A percentile compares a stretch with the other conserved stretches of the same genome.
Evolutionary conservation across 192 early-diverging fungal species (phyloP).

Genomic region (Tieghemiomyces parasiticus): DNA sequence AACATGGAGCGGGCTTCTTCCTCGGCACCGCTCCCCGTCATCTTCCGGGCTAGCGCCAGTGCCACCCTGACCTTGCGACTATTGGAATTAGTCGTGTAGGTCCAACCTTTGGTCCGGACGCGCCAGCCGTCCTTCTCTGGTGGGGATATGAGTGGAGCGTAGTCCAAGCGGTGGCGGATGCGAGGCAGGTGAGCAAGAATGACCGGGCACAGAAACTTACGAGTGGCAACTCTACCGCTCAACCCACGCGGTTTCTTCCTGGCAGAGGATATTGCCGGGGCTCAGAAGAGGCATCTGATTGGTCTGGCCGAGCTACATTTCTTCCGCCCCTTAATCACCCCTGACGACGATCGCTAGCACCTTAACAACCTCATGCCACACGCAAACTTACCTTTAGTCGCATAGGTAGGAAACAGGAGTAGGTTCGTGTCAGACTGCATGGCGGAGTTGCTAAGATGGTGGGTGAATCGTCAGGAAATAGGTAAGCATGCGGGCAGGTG

Average conservation of each 20-base stretch:
- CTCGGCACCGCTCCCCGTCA: background rate
- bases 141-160: background rate
- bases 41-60: background rate
- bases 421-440: background rate
- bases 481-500: too few relatives aligned
- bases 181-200: background rate
- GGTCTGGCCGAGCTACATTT: background rate
- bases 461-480: too few relatives aligned
- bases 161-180: background rate
- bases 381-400: slow-evolving; percentile 10
- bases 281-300: background rate
- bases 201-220: background rate
- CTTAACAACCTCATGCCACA: too few relatives aligned
- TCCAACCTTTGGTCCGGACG: slow-evolving; percentile 8
- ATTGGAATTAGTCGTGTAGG: slow-evolving; percentile 3
- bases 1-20: slow-evolving; percentile 2
- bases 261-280: background rate
- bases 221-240: background rate
- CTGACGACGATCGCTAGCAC: too few relatives aligned
- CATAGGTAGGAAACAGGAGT: slow-evolving; percentile 10
- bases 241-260: background rate
- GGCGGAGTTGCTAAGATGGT: background rate
- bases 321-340: too few relatives aligned
- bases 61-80: slow-evolving; percentile 8
- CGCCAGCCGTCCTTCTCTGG: slow-evolving; percentile 9